Evolutionary conservation across 2,329 filamentous ascomycete species (phyloP), one percentile per base, ranked within the genome.

Genomic region (Epichloe baconii): DNA sequence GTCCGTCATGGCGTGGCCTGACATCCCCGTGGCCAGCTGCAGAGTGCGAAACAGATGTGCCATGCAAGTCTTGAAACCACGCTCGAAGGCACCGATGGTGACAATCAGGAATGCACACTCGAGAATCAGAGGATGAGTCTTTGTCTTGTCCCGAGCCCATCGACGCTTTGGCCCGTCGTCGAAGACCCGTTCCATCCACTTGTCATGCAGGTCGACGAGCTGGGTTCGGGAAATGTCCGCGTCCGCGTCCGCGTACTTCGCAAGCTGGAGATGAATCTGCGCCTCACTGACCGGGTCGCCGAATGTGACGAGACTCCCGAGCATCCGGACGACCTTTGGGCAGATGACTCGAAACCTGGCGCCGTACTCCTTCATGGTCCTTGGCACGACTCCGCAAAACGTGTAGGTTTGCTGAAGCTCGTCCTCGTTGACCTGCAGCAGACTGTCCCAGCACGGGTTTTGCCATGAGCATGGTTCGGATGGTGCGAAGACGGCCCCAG

Each of bases 381-480:
- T 55, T 5, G 61, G 61, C 4, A 62, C 58, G 14, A 58, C 53
- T 11, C 61, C 59, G 35, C 54, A 54, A 46, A 56, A 62, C 7
- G 14, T 34, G 49, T 57, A 57, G 19, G 50, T 17, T 15, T 10
- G 2, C 10, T 0, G 11, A 2, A 19, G 17, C 6, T 48, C 50
- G 8, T 47, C 23, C 5, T 35, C n/a, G 23, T 48, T 38, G 14
- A 15, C 4, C 4, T 41, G 10, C 10, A 52, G 17, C 21, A 34
- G n/a, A 2, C n/a, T 34, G 10, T 31, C 4, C 34, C 23, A 52
- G 38, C 31, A 7, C 15, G 38, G 38, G 17, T 43, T 21, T 2
- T 38, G 15, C 14, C 26, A 43, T 2, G 8, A 11, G 7, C 19
- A 3, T 0, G 21, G 4, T 3, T 10, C n/a, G 19, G 17, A 38